Evolutionary conservation across 2,329 filamentous ascomycete genomes (phyloP).

Genomic region (Podosphaera fusca): DNA sequence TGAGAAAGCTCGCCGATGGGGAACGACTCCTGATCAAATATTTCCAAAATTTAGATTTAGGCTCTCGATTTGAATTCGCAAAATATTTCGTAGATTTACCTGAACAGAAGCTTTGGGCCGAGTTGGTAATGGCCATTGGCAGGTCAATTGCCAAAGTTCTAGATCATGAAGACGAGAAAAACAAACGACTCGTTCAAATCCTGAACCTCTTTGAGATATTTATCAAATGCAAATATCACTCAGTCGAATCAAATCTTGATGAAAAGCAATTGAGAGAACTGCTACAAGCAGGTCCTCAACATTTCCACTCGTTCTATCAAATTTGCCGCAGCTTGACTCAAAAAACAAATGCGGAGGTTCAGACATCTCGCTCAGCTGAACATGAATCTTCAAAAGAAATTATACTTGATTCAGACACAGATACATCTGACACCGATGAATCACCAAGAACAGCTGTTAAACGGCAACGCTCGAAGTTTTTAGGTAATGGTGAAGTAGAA

Average conservation of each 20-base stretch:
- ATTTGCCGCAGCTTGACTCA: slow-evolving; percentile 3
- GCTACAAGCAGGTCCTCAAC: not conserved
- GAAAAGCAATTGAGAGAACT: slow-evolving; percentile 1
- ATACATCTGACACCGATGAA: not conserved
- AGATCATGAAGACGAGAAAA: slow-evolving; percentile 3
- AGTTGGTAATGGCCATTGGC: slow-evolving; percentile 5
- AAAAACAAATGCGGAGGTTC: not conserved
- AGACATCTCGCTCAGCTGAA: not conserved
- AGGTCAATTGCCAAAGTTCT: slow-evolving; percentile 1
- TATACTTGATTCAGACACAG: slow-evolving; percentile 2
- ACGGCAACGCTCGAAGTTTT: not conserved
- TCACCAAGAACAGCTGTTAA: not conserved
- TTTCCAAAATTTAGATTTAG: slow-evolving; percentile 14
- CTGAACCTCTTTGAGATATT: slow-evolving; percentile 14
- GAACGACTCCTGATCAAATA: slow-evolving; percentile 22
- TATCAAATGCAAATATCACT: slow-evolving; percentile 12
- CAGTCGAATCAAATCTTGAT: not conserved
- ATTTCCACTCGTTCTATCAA: slow-evolving; percentile 5
- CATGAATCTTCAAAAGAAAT: not conserved
- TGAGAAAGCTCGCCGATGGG: slow-evolving; percentile 8
- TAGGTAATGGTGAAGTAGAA: slow-evolving; percentile 3
- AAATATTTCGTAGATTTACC: slow-evolving; percentile 4
- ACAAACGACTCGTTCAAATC: not conserved
- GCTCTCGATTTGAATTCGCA: slow-evolving; percentile 2
- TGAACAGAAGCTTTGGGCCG: slow-evolving; percentile 3